phyloP scores from a whole-genome alignment of 2,329 filamentous ascomycete species.

The Immersiporthe knoxdaviesiana region DNA sequence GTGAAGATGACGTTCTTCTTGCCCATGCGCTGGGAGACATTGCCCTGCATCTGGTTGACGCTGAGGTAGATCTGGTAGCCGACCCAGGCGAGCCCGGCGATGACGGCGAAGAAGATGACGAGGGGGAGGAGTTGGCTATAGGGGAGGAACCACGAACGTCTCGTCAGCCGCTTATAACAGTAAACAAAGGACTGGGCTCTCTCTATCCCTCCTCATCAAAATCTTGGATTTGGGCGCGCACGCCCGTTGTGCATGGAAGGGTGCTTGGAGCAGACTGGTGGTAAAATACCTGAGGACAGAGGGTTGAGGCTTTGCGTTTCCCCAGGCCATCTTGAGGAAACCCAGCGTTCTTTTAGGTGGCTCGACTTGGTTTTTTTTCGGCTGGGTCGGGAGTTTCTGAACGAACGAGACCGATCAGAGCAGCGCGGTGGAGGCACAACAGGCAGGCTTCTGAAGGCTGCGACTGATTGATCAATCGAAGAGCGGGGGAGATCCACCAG shows the following conservation, averaged over 20 bases:
- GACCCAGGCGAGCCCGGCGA: conserved; percentile 64
- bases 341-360: not conserved
- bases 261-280: not conserved
- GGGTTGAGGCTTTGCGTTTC: conserved; percentile 21
- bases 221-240: not conserved
- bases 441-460: conserved; percentile 5
- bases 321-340: conserved; percentile 28
- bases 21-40: conserved; percentile 71
- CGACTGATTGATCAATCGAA: conserved; percentile 3
- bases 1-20: conserved; percentile 76
- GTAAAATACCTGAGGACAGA: conserved; percentile 24
- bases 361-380: not conserved
- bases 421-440: not conserved
- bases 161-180: conserved; percentile 1
- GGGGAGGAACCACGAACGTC: not conserved
- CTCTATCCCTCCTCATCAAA: too few species aligned
- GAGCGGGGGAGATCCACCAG: conserved; percentile 6
- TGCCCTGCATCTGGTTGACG: conserved; percentile 65
- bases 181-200: not conserved
- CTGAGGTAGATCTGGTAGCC: conserved; percentile 75
- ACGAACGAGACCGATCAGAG: not conserved
- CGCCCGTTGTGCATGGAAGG: not conserved
- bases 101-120: conserved; percentile 62
- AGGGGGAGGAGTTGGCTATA: conserved; percentile 67
- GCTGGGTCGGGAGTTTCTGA: not conserved